Evolutionary conservation across 2,329 filamentous ascomycete species (phyloP), one percentile per base, ranked within the genome.

Genomic region (Penicillium frequentans): DNA sequence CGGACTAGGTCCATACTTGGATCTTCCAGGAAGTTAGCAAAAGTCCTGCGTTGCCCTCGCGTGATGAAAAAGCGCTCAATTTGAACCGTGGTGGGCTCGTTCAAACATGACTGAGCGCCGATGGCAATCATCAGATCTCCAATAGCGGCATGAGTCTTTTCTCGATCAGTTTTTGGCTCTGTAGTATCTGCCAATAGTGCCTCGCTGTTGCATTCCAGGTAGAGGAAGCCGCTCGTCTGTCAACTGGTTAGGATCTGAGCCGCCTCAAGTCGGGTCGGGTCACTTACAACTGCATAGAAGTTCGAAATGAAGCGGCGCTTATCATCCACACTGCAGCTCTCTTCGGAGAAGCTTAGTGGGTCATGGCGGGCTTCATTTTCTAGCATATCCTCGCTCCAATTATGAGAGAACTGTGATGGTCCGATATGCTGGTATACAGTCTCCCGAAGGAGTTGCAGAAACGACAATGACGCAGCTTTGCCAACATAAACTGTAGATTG

Each of bases 391-490:
- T 83, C 78, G n/a, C 75, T 78, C 42, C 76, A 76, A 21, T 78
- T 79, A 54, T 84, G 77, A 0, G 82, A 82, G 64, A 84, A 85
- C 16, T 78, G 75, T 0, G 81, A 83, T 1, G 81, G 81, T 0
- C 82, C 82, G 54, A 84, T 82, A 57, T 83, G 77, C 31, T 79
- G 78, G 10, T 77, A 77, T 26, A 73, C 68, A 1, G 66, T 60
- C 80, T 79, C 73, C 14, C 81, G 76, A 14, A 84, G 72, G 35
- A 84, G 76, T 55, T 85, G 81, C 1, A 86, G 69, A 56, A 86
- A 86, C 0, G 83, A 85, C 14, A 86, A 70, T 73, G 70, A 72
- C 2, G 70, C 70, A 8, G 69, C 69, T 35, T 69, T 70, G 27
- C 70, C 70, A 7, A 72, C 64, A 37, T 68, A 72, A 1, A 72